Evolutionary conservation across 1,284 basidiomycete genomes (phyloP).

Genomic region (Porodaedalea pini): DNA sequence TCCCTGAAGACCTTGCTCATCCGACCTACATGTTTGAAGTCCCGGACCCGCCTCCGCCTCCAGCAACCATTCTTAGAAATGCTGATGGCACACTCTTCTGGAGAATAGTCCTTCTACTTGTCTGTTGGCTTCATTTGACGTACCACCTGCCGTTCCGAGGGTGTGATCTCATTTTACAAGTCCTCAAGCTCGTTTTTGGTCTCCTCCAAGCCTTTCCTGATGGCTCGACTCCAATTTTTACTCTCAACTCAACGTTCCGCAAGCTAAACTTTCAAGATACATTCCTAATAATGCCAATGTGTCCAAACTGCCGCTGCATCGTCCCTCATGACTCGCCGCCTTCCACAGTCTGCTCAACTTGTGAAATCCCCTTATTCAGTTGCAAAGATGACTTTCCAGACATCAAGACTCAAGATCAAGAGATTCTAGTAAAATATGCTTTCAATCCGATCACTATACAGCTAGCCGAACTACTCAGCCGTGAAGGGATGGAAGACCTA

Average conservation of each 20-base stretch:
- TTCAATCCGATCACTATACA: not conserved
- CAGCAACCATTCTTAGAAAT: not conserved
- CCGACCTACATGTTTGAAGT: too few relatives aligned
- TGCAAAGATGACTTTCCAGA: not conserved
- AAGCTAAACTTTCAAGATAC: too few relatives aligned
- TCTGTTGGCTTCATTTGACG: not conserved
- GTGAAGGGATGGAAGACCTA: constrained; percentile 7
- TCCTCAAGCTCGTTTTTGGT: not conserved
- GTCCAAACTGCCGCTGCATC: too few relatives aligned
- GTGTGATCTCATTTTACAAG: constrained; percentile 1
- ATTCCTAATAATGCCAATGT: too few relatives aligned
- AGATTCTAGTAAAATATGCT: not conserved
- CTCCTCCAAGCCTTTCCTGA: not conserved
- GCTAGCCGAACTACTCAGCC: constrained; percentile 9
- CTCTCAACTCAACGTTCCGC: too few relatives aligned
- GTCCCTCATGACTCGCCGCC: too few relatives aligned
- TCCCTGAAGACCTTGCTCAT: too few relatives aligned
- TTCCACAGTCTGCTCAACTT: too few relatives aligned
- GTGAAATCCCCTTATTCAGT: not conserved
- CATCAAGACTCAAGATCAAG: too few relatives aligned
- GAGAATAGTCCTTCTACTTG: not conserved
- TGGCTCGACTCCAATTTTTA: not conserved
- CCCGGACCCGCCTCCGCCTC: too few relatives aligned
- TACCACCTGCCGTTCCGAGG: constrained; percentile 4
- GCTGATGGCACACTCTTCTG: not conserved